Percentiles rank a stretch among this genome's conserved stretches.
Evolutionary conservation across 2,329 filamentous ascomycete genomes (phyloP).

Genomic region (Xylaria sp.): DNA sequence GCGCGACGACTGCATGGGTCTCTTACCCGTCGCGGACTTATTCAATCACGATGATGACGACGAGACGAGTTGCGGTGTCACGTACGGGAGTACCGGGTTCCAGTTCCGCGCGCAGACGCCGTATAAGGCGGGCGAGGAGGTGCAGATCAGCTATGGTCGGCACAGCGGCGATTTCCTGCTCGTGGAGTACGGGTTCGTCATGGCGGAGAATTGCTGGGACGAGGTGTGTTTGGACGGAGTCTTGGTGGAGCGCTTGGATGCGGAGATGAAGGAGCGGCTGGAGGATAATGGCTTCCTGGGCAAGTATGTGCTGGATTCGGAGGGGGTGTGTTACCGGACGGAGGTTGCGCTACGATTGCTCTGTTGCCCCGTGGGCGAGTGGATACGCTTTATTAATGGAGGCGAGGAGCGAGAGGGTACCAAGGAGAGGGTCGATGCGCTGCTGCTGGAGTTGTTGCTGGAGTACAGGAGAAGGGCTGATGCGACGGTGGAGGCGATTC

Average conservation of each 20-base stretch:
- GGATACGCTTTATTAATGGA: conserved; percentile 43
- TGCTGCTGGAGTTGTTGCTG: conserved; percentile 37
- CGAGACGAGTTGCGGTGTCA: conserved; percentile 46
- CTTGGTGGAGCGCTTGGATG: conserved; percentile 37
- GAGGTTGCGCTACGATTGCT: conserved; percentile 47
- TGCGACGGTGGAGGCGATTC: conserved; percentile 29
- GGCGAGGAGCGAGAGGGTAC: conserved; percentile 42
- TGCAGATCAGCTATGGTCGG: conserved; percentile 63
- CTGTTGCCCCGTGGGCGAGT: conserved; percentile 36
- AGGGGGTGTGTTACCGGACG: conserved; percentile 50
- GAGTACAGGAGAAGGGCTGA: conserved; percentile 35
- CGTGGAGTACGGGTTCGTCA: conserved; percentile 57
- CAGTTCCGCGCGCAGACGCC: conserved; percentile 46
- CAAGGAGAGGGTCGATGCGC: conserved; percentile 35
- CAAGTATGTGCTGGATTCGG: conserved; percentile 46
- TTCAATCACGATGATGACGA: conserved; percentile 54
- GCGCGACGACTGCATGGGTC: conserved; percentile 56
- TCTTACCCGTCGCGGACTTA: conserved; percentile 68
- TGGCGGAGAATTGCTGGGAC: conserved; percentile 46
- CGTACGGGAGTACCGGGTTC: conserved; percentile 48
- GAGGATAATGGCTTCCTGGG: conserved; percentile 46
- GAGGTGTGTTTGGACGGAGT: conserved; percentile 44
- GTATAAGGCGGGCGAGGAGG: conserved; percentile 56
- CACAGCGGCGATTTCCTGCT: conserved; percentile 70
- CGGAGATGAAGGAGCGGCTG: conserved; percentile 35